These are phyloP conservation scores for Bruguiera gymnorhiza DNA, from an alignment of 345 rosid genomes.

Conservation along the genomic window DNA sequence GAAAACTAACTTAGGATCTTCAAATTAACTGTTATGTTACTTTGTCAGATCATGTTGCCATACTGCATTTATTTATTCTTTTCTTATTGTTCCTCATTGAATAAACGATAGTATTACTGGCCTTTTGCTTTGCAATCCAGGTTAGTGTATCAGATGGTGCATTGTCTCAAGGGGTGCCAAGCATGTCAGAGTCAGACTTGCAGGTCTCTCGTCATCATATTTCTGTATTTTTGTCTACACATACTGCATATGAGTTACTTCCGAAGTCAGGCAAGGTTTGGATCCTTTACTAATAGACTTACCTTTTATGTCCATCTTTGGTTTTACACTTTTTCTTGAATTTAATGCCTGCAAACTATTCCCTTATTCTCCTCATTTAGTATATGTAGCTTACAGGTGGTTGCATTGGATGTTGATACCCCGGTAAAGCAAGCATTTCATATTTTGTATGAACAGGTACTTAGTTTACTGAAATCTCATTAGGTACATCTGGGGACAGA, in stretches of 20 bases:
- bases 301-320: neutral
- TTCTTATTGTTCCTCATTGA: neutral
- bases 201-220: constrained; percentile 28
- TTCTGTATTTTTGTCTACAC: constrained; percentile 56
- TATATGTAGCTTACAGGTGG: constrained; percentile 19
- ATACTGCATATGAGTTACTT: constrained; percentile 88
- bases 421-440: constrained; percentile 32
- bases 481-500: neutral
- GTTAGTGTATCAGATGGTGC: constrained; percentile 38
- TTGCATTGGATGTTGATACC: constrained; percentile 32
- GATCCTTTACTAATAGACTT: constrained; percentile 24
- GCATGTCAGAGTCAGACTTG: constrained; percentile 24
- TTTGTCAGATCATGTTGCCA: neutral
- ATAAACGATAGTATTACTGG: neutral
- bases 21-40: neutral
- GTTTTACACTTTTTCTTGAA: neutral
- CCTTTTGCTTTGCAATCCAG: constrained; percentile 27
- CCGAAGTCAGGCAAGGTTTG: constrained; percentile 99
- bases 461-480: neutral
- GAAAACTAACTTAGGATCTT: too few relatives aligned
- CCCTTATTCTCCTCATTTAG: constrained; percentile 20
- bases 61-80: constrained; percentile 2
- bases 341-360: neutral
- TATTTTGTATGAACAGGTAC: constrained; percentile 30
- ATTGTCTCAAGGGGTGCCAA: constrained; percentile 15